Conservation (phyloP, 2,329 filamentous ascomycete species). For the Knufia fluminis region DNA sequence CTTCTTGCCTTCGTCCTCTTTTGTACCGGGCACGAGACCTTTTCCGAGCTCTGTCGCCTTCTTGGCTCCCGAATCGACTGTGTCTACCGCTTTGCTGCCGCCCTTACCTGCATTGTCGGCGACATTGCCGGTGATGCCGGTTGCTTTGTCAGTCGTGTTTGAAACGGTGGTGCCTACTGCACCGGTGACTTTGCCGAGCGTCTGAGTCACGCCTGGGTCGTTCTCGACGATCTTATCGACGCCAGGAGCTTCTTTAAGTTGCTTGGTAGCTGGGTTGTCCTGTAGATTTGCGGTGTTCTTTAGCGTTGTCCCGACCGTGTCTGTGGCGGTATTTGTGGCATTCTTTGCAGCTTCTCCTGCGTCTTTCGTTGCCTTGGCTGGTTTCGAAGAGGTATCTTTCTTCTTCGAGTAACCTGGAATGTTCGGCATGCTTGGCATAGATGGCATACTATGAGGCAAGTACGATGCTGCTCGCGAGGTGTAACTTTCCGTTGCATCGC, state of each 20-base stretch:
- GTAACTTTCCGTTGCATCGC: conserved; percentile 16
- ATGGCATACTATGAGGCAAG: conserved; percentile 14
- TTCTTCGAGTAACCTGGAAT: conserved; percentile 12
- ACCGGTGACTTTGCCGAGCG: conserved; percentile 10
- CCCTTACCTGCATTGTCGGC: conserved; percentile 12
- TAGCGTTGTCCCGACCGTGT: conserved; percentile 15
- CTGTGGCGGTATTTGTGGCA: conserved; percentile 15
- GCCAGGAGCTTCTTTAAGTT: conserved; percentile 15
- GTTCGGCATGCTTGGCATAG: conserved; percentile 16
- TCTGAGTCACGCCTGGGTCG: conserved; percentile 12
- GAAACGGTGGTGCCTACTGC: conserved; percentile 14
- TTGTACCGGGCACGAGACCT: not conserved
- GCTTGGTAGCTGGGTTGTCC: conserved; percentile 19
- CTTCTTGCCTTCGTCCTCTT: conserved; percentile 1
- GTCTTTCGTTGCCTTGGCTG: conserved; percentile 12
- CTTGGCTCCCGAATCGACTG: conserved; percentile 4
- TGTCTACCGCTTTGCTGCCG: conserved; percentile 10
- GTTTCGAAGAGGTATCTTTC: conserved; percentile 22
- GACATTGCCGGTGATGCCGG: conserved; percentile 11
- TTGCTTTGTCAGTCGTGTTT: conserved; percentile 15
- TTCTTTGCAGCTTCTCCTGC: conserved; percentile 12
- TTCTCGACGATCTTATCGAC: conserved; percentile 19
- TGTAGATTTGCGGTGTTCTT: conserved; percentile 17
- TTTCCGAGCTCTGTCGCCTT: conserved; percentile 8
- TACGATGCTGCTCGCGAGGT: conserved; percentile 18